phyloP scores from a whole-genome alignment of 1,284 basidiomycete species.

The Trichosporon sp. region DNA sequence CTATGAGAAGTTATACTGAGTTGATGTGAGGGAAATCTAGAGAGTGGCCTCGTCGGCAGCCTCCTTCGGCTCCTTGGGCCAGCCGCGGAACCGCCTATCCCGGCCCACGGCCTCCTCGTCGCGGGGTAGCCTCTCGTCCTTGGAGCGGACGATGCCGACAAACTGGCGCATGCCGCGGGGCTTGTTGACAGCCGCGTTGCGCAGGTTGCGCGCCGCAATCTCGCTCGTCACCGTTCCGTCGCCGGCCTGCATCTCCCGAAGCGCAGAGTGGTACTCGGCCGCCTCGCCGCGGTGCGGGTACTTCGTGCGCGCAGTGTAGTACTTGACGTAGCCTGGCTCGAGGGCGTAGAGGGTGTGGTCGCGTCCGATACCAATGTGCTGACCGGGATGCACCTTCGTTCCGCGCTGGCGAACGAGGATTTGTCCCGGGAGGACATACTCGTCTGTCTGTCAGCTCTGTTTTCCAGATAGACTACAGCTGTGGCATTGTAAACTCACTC shows the following conservation, averaged over 20 bases:
- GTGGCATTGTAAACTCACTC: constrained; percentile 60
- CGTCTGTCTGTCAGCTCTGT: constrained; percentile 53
- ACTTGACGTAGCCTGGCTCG: constrained; percentile 82
- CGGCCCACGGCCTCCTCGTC: constrained; percentile 62
- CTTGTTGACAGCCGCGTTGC: constrained; percentile 29
- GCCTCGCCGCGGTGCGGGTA: constrained; percentile 33
- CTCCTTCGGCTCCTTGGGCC: constrained; percentile 26
- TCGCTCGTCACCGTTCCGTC: background rate
- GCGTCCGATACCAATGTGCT: constrained; percentile 81
- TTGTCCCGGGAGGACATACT: constrained; percentile 83
- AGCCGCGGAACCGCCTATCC: constrained; percentile 47
- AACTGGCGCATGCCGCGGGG: constrained; percentile 57
- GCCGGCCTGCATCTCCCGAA: constrained; percentile 38
- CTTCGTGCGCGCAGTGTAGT: constrained; percentile 57
- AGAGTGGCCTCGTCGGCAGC: background rate
- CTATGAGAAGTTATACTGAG: background rate
- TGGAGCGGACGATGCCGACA: constrained; percentile 71
- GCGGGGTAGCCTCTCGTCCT: constrained; percentile 75
- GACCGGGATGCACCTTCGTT: constrained; percentile 80
- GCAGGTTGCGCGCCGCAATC: constrained; percentile 9
- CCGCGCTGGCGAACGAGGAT: constrained; percentile 91
- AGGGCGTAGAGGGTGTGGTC: constrained; percentile 88
- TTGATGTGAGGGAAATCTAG: background rate
- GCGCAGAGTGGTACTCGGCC: background rate
- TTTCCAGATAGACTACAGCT: background rate